Evolutionary conservation across 2,329 filamentous ascomycete genomes (phyloP).

Genomic region (Microcera coccophila): DNA sequence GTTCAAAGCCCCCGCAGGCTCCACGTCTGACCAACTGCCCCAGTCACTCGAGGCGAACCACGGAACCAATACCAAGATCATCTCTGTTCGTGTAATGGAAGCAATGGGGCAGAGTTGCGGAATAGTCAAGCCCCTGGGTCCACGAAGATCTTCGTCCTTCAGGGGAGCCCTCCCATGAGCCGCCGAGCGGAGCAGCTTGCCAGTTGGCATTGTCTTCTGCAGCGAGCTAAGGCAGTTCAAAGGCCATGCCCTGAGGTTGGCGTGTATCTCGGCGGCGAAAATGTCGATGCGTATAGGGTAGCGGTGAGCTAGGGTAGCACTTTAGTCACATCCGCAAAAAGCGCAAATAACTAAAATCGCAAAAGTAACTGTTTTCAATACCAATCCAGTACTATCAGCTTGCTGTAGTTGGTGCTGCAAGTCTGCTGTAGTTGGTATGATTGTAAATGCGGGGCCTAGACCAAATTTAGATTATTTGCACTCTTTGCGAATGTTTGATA

Average conservation of each 20-base stretch:
- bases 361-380: too few relatives aligned
- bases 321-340: too few relatives aligned
- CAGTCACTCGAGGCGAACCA: too few relatives aligned
- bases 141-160: neutral
- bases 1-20: too few relatives aligned
- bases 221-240: constrained; percentile 14
- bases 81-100: constrained; percentile 1
- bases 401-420: too few relatives aligned
- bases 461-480: too few relatives aligned
- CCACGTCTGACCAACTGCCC: too few relatives aligned
- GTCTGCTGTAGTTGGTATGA: too few relatives aligned
- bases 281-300: constrained; percentile 20
- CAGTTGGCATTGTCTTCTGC: constrained; percentile 23
- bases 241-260: constrained; percentile 13
- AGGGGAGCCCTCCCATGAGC: constrained; percentile 4
- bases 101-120: neutral
- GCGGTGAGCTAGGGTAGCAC: constrained; percentile 23
- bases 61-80: neutral
- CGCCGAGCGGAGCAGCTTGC: constrained; percentile 15
- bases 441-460: too few relatives aligned
- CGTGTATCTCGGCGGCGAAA: constrained; percentile 20
- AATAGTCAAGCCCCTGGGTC: neutral
- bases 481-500: too few relatives aligned
- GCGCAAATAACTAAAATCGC: too few relatives aligned
- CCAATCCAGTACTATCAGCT: too few relatives aligned